These are phyloP conservation scores for Trypanosoma lewisi DNA, from an alignment of 208 protist species.

Conservation along the genomic window DNA sequence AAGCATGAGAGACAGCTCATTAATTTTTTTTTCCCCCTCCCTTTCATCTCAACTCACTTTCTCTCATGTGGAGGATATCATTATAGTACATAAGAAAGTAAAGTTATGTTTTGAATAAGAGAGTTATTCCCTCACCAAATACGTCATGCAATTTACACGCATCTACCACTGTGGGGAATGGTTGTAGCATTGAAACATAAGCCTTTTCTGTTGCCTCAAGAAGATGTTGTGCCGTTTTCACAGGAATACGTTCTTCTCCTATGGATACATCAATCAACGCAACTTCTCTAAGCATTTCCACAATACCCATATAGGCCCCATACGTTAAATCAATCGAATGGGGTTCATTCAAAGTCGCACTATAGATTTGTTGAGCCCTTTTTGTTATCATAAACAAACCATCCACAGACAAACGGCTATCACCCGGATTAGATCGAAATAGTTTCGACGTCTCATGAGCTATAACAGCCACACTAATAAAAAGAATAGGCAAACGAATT, in stretches of 20 bases:
- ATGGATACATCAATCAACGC: slow-evolving; percentile 80
- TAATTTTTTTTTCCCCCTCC: too few relatives aligned
- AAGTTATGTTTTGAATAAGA: slow-evolving; percentile 10
- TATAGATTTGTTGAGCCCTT: slow-evolving; percentile 49
- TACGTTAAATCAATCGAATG: slow-evolving; percentile 53
- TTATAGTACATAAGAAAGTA: background rate
- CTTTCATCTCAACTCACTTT: background rate
- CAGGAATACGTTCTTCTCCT: slow-evolving; percentile 72
- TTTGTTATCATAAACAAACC: slow-evolving; percentile 47
- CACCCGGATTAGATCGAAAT: slow-evolving; percentile 37
- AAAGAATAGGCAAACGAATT: slow-evolving; percentile 60
- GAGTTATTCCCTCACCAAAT: slow-evolving; percentile 42
- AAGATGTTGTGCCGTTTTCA: slow-evolving; percentile 41
- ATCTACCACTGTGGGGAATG: slow-evolving; percentile 79
- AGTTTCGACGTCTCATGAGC: slow-evolving; percentile 67
- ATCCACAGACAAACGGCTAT: slow-evolving; percentile 63
- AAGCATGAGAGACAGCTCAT: too few relatives aligned
- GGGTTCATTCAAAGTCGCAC: slow-evolving; percentile 58
- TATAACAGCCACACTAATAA: slow-evolving; percentile 64
- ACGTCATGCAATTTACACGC: slow-evolving; percentile 70
- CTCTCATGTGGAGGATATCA: background rate
- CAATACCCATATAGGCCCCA: slow-evolving; percentile 53
- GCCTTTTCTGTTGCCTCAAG: slow-evolving; percentile 66
- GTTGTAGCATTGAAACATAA: slow-evolving; percentile 70
- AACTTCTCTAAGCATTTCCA: slow-evolving; percentile 77